Conservation (phyloP, 805 yeast species). For the Phaffomyces antillensis region DNA sequence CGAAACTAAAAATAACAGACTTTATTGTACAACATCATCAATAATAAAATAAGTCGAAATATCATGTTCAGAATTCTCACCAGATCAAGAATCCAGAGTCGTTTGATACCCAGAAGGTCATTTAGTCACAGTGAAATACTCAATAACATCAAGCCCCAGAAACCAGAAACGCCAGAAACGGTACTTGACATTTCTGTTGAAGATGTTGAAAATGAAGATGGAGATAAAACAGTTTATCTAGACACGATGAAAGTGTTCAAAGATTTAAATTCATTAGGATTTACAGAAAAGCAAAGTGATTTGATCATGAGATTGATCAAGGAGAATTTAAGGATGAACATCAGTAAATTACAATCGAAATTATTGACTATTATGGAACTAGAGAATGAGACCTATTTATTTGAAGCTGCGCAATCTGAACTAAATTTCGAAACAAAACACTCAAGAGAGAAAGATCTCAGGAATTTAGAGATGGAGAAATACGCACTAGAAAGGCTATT, state of each 20-base stretch:
- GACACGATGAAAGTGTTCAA: conserved; percentile 59
- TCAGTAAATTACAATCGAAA: conserved; percentile 26
- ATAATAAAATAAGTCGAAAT: no score
- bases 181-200: conserved; percentile 3
- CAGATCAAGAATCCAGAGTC: no score
- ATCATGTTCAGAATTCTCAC: no score
- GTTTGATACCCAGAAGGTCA: no score
- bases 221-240: conserved; percentile 25
- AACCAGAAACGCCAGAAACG: not conserved
- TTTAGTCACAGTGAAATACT: no score
- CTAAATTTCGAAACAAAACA: conserved; percentile 69
- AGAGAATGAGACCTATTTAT: conserved; percentile 82
- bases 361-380: conserved; percentile 50
- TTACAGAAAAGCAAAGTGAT: conserved; percentile 54
- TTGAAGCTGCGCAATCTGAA: conserved; percentile 90
- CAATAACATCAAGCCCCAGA: not conserved
- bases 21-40: no score
- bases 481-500: conserved; percentile 67
- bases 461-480: conserved; percentile 57
- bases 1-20: not conserved
- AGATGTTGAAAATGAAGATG: not conserved
- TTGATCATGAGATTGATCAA: conserved; percentile 41
- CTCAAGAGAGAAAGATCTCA: conserved; percentile 62
- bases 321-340: conserved; percentile 26
- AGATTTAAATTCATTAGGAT: conserved; percentile 48